Evolutionary conservation across 83 land plant genomes (phyloP).

Genomic region (Picea mariana): DNA sequence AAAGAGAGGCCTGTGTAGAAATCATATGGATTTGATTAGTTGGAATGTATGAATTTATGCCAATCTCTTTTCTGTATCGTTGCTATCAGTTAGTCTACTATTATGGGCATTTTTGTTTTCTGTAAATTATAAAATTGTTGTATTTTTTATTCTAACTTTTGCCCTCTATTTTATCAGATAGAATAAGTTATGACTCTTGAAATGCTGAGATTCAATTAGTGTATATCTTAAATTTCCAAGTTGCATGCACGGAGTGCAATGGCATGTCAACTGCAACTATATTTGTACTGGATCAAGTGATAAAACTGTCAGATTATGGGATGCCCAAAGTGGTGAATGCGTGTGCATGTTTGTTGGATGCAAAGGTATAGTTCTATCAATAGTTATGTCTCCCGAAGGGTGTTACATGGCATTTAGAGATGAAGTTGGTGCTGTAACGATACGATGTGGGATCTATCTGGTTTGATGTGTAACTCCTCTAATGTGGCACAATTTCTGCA

Average conservation of each 20-base stretch:
- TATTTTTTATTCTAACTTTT: no score
- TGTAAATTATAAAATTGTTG: neutral
- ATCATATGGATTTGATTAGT: no score
- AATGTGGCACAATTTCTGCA: slow-evolving; percentile 81
- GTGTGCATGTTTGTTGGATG: slow-evolving; percentile 92
- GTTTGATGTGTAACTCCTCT: slow-evolving; percentile 83
- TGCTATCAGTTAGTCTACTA: no score
- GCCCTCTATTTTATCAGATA: no score
- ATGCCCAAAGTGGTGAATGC: slow-evolving; percentile 91
- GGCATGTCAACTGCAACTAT: slow-evolving; percentile 99
- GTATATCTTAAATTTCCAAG: neutral
- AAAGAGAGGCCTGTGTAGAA: no score
- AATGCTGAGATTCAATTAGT: neutral
- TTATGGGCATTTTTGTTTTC: no score
- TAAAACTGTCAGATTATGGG: slow-evolving; percentile 95
- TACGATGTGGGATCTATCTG: slow-evolving; percentile 94
- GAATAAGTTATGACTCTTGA: neutral
- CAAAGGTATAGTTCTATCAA: slow-evolving; percentile 76
- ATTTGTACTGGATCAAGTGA: slow-evolving; percentile 98
- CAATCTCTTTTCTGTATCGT: no score
- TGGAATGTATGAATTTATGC: no score
- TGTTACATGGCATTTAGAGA: slow-evolving; percentile 97
- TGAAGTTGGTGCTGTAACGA: slow-evolving; percentile 88
- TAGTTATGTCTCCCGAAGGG: slow-evolving; percentile 98
- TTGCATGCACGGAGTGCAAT: slow-evolving; percentile 78